Conservation (phyloP, 1,284 basidiomycete genomes). For the Coriolopsis trogii region DNA sequence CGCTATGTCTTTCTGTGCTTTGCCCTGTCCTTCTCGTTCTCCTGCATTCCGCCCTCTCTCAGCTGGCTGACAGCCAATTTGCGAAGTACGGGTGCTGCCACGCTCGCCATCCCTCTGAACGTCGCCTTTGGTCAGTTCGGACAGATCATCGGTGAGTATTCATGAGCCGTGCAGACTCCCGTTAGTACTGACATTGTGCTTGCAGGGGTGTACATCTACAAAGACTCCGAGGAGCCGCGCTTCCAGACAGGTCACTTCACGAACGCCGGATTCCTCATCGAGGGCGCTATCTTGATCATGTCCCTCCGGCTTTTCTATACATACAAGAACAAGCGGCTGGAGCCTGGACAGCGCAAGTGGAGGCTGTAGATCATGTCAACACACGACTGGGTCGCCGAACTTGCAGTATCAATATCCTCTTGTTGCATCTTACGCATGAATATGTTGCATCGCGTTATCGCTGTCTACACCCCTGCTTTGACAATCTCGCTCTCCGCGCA, state of each 20-base stretch:
- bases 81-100: conserved; percentile 33
- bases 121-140: conserved; percentile 38
- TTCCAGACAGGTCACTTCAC: conserved; percentile 40
- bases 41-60: conserved; percentile 37
- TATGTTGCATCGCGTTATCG: not conserved
- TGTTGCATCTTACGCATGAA: not conserved
- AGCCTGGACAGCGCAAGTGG: conserved; percentile 19
- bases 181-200: not conserved
- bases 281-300: conserved; percentile 25
- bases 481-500: too few relatives aligned
- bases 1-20: conserved; percentile 38
- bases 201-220: conserved; percentile 40
- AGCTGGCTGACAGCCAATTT: conserved; percentile 41
- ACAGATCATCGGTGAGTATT: conserved; percentile 33
- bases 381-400: too few relatives aligned
- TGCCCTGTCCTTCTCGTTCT: conserved; percentile 37
- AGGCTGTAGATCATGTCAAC: conserved; percentile 12
- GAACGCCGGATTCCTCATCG: conserved; percentile 34
- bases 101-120: conserved; percentile 38
- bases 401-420: not conserved
- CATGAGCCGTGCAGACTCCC: not conserved
- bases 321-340: conserved; percentile 18
- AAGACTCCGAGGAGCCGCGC: conserved; percentile 33
- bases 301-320: conserved; percentile 22
- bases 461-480: too few relatives aligned